phyloP scores from a whole-genome alignment of 2,329 filamentous ascomycete species.

The Aspergillus bombycis region DNA sequence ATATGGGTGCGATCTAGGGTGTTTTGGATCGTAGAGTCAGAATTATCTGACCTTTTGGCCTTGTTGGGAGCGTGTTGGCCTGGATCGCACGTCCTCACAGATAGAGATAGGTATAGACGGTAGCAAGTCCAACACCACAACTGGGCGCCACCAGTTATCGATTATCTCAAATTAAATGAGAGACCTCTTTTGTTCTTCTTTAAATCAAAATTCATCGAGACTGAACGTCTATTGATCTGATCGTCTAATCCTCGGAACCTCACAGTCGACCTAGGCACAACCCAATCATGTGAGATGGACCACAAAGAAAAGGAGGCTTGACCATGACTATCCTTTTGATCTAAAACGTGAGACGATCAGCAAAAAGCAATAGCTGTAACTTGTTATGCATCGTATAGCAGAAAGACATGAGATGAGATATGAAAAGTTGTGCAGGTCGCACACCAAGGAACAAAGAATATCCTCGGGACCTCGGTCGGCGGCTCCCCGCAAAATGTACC shows the following conservation, averaged over 20 bases:
- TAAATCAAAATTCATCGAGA: background rate
- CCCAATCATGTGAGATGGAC: background rate
- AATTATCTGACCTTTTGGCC: too few relatives aligned
- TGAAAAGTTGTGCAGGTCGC: background rate
- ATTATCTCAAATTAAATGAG: background rate
- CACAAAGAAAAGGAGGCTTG: background rate
- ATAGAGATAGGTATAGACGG: too few relatives aligned
- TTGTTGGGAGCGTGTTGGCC: too few relatives aligned
- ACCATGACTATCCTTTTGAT: background rate
- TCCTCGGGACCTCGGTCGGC: conserved; percentile 40
- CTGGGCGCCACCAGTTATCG: background rate
- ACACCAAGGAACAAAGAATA: background rate
- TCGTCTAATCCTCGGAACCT: background rate
- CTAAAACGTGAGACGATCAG: background rate
- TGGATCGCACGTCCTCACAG: too few relatives aligned
- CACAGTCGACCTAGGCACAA: background rate
- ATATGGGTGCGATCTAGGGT: too few relatives aligned
- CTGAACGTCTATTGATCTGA: background rate
- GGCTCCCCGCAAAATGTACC: conserved; percentile 29
- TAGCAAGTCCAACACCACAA: background rate
- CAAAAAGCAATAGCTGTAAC: background rate
- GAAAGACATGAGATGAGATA: background rate
- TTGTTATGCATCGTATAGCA: background rate
- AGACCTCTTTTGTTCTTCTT: background rate
- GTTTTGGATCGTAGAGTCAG: too few relatives aligned